A percentile compares a stretch with the other conserved stretches of the same genome.
phyloP scores from a whole-genome alignment of 306 rosid species.

The Quercus robur region DNA sequence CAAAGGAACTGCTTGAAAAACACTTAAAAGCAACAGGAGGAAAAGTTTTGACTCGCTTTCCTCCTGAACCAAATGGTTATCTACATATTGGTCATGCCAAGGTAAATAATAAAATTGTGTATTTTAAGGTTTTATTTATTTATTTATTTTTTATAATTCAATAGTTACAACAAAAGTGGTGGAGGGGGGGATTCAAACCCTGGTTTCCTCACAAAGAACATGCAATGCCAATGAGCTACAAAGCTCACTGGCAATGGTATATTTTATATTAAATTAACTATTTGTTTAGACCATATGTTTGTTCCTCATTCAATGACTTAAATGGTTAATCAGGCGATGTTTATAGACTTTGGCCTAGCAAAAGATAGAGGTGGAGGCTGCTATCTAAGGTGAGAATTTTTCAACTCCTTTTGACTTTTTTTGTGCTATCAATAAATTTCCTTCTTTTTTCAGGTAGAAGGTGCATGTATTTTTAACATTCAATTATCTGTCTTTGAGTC shows the following conservation, averaged over 20 bases:
- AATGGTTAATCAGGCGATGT: constrained; percentile 75
- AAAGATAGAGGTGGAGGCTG: constrained; percentile 92
- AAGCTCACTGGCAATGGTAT: background rate
- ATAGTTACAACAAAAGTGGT: too few species aligned
- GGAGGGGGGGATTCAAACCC: too few species aligned
- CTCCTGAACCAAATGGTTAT: constrained; percentile 99
- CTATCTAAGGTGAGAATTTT: constrained; percentile 65
- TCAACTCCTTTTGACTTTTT: background rate
- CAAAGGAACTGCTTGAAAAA: constrained; percentile 73
- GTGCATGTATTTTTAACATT: background rate
- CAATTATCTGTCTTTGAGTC: background rate
- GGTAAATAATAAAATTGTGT: constrained; percentile 36
- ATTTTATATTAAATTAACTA: background rate
- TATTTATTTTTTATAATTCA: too few species aligned
- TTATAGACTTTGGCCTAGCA: constrained; percentile 92
- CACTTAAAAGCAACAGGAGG: constrained; percentile 68
- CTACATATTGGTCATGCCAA: constrained; percentile 98
- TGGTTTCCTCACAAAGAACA: too few species aligned
- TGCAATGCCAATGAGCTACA: too few species aligned
- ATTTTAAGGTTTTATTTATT: background rate
- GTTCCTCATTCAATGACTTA: background rate
- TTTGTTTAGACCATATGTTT: background rate
- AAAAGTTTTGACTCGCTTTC: constrained; percentile 89
- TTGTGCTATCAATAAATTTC: background rate
- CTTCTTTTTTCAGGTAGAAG: background rate